A percentile compares a stretch with the other conserved stretches of the same genome.
Evolutionary conservation across 1,139 yeast species (phyloP).

Genomic region (Saccharomyces hybrid): DNA sequence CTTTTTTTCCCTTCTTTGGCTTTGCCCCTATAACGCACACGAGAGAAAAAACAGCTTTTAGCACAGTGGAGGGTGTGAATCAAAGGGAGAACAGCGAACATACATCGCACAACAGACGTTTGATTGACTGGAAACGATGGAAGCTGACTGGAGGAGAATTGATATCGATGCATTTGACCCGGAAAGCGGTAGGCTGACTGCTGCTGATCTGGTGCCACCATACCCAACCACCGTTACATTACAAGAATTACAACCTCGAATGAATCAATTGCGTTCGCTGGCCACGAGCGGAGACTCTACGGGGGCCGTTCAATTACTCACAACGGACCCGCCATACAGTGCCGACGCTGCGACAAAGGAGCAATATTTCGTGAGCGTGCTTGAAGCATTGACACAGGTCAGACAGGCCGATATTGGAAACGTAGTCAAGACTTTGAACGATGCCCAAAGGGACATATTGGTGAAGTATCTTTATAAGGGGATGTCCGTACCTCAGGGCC

Average conservation of each 20-base stretch:
- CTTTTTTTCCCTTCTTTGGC: background rate
- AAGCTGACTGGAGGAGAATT: slow-evolving; percentile 58
- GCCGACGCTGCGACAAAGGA: slow-evolving; percentile 42
- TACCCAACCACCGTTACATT: slow-evolving; percentile 37
- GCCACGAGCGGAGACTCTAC: slow-evolving; percentile 66
- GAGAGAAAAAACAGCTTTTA: background rate
- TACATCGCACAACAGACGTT: background rate
- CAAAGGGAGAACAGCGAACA: background rate
- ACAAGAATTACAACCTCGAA: slow-evolving; percentile 48
- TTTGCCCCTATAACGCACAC: background rate
- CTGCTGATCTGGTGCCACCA: slow-evolving; percentile 57
- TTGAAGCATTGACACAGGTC: slow-evolving; percentile 67
- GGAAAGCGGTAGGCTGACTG: slow-evolving; percentile 54
- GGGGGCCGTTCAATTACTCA: slow-evolving; percentile 57
- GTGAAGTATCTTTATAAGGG: slow-evolving; percentile 81
- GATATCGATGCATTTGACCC: slow-evolving; percentile 89
- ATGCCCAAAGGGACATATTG: slow-evolving; percentile 68
- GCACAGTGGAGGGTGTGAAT: background rate
- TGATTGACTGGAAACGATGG: slow-evolving; percentile 18
- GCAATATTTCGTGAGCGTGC: slow-evolving; percentile 48
- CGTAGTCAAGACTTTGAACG: slow-evolving; percentile 50
- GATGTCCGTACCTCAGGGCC: slow-evolving; percentile 69
- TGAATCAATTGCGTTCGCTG: slow-evolving; percentile 52
- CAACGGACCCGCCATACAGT: slow-evolving; percentile 77
- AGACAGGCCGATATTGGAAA: slow-evolving; percentile 64